Conservation (phyloP, 345 rosid genomes). For the Murraya koenigii region DNA sequence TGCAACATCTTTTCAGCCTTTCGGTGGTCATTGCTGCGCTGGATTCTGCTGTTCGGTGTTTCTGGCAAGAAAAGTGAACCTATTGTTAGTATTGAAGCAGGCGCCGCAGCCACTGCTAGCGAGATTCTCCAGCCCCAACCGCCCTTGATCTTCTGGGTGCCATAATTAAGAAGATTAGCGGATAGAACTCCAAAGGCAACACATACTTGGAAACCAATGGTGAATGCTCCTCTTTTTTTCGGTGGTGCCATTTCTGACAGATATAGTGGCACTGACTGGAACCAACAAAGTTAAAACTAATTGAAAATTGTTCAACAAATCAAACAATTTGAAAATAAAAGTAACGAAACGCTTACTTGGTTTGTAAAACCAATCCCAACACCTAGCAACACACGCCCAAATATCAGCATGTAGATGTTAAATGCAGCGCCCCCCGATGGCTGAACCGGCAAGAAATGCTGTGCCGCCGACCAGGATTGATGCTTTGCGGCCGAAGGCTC, state of each 20-base stretch:
- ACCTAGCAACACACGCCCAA: conserved; percentile 71
- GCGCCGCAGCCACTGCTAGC: conserved; percentile 60
- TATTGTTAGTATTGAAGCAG: conserved; percentile 54
- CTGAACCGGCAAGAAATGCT: conserved; percentile 59
- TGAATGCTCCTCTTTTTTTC: conserved; percentile 70
- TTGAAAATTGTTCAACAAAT: background rate
- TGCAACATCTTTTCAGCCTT: conserved; percentile 50
- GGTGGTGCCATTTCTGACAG: conserved; percentile 88
- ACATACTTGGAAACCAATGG: conserved; percentile 64
- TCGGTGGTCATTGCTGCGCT: conserved; percentile 27
- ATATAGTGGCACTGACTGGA: conserved; percentile 74
- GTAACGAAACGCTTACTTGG: conserved; percentile 38
- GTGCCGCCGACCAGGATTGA: conserved; percentile 60
- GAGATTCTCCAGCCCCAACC: conserved; percentile 85
- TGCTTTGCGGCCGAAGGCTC: conserved; percentile 58
- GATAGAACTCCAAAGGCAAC: conserved; percentile 51
- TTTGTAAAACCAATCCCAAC: conserved; percentile 75
- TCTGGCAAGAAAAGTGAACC: conserved; percentile 67
- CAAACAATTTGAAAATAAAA: too few relatives aligned
- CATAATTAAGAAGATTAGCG: conserved; percentile 61
- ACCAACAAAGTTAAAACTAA: background rate
- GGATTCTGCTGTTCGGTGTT: conserved; percentile 69
- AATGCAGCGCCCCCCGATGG: conserved; percentile 55
- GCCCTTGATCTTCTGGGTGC: conserved; percentile 52
- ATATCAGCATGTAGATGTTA: conserved; percentile 54